Base-by-base conservation (phyloP, 108 stramenopile species). In the Skeletonema potamos region DNA sequence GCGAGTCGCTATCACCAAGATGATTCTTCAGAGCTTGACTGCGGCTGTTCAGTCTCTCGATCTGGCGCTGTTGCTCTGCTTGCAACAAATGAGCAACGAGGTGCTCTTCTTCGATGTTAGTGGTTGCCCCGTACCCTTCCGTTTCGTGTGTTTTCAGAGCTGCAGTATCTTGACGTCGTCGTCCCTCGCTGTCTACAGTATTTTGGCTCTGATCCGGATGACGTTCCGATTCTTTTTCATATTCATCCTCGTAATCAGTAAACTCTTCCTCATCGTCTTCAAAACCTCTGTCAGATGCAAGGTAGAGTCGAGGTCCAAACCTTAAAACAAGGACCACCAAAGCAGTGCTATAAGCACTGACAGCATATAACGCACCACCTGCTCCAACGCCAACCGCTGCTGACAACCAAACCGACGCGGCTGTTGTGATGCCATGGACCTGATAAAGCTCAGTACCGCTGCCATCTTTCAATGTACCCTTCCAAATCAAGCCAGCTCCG, bases 371-470 rank as follows among this genome's bases (percentile, higher is more conserved):
- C 17, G 78, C 84, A 15, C 85, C 79, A 27, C 77, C 77, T 5
- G 43, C 51, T 55, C 64, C 80, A 36, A 62, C 54, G 10, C 81
- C 72, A 48, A 77, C 59, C 0, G 72, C 43, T 0, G 73, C 72
- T n/a, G 64, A 32, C 24, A 73, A 55, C 77, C 76, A 68, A 22
- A 77, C 55, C 24, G 44, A 55, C 13, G 83, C 77, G 8, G 83
- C 79, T 12, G 83, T 84, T 24, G 78, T 84, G 9, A 84, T 70
- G 3, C 83, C 83, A 67, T 84, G 78, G 20, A 84, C 82, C 30
- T 74, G 64, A 44, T 84, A 73, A 11, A 43, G 54, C 48, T 69
- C 62, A 18, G 54, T 48, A 13, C 66, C 68, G 24, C 58, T 61
- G 2, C 62, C 55, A 33, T 77, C 77, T n/a, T 54, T 66, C 37